Evolutionary conservation across 2,329 filamentous ascomycete genomes (phyloP), one percentile per base, ranked within the genome.

Genomic region (Fusarium mexicanum): DNA sequence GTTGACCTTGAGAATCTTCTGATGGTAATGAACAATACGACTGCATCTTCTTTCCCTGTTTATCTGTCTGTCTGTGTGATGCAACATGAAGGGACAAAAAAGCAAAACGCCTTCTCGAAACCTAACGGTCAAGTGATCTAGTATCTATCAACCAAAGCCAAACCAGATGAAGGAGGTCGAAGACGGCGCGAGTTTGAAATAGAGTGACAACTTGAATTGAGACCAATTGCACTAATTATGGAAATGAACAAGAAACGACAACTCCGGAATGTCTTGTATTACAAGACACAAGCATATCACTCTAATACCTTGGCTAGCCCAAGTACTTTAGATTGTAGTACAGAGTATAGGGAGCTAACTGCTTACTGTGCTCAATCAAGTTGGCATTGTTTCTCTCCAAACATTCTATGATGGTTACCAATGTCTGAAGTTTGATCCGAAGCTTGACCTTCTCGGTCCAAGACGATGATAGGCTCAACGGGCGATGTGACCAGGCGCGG

Each of bases 401-500:
- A 51, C 14, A 40, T 17, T 22, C 22, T 33, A 31, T 40, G 18
- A 37, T 48, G 13, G 20, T 8, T 22, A 26, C 44, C 29, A 37
- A 47, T 26, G 48, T 53, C 61, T 67, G 41, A n/a, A 55, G 33
- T 60, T 65, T 44, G 51, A 11, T 44, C 65, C 58, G 67, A 64
- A 69, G 65, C 67, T 69, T 57, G 53, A 63, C 69, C 69, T 47
- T 64, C 40, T 59, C 55, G 50, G 59, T 64, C 47, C 58, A 61
- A 59, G 33, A 54, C 41, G 43, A 72, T 50, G 62, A 61, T 73
- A 62, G 66, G 55, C 48, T 54, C 37, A 43, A 67, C 47, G 48
- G 65, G 55, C 71, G 50, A 54, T 64, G 59, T 69, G 68, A 57
- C 72, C 68, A 72, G 47, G 31, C 62, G 26, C 69, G 74, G 72